Evolutionary conservation across 225 moss, liverwort and hornwort species (phyloP).

Genomic region (Bryoerythrophyllum caledonicum): DNA sequence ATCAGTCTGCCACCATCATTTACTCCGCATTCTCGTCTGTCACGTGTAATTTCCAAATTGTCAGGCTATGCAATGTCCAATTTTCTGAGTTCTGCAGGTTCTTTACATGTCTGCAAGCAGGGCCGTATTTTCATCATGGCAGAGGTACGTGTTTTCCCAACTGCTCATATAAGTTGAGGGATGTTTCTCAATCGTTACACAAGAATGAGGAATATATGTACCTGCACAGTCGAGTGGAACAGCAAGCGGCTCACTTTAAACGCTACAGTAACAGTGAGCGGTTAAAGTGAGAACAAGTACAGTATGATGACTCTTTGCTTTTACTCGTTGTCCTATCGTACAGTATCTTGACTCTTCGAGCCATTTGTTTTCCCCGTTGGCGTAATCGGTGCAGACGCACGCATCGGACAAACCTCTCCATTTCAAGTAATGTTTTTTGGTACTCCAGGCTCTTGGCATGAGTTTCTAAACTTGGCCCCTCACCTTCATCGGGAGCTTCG

Average conservation of each 20-base stretch:
- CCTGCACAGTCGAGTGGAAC: background rate
- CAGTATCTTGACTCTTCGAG: conserved; percentile 4
- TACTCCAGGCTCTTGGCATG: conserved; percentile 3
- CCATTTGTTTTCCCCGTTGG: background rate
- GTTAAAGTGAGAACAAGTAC: conserved; percentile 4
- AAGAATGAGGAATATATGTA: conserved; percentile 8
- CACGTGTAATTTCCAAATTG: background rate
- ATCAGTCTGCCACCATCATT: background rate
- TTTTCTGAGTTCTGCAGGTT: background rate
- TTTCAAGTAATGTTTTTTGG: background rate
- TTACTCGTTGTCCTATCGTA: background rate
- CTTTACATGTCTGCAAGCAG: background rate
- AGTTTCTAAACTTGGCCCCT: background rate
- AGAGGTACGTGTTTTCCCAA: conserved; percentile 13
- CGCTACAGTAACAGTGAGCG: too few relatives aligned
- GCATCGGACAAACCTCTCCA: conserved; percentile 15
- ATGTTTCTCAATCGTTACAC: background rate
- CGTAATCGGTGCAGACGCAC: conserved; percentile 14
- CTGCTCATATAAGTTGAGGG: conserved; percentile 15
- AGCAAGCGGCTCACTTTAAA: too few relatives aligned
- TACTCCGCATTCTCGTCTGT: background rate
- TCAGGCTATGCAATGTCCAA: background rate
- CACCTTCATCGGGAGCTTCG: background rate
- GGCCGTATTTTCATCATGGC: conserved; percentile 15
- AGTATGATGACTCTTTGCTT: conserved; percentile 3